Percentiles rank a stretch among this genome's conserved stretches.
Conservation (phyloP, 352 stramenopile species). For the Pythium monospermum region DNA sequence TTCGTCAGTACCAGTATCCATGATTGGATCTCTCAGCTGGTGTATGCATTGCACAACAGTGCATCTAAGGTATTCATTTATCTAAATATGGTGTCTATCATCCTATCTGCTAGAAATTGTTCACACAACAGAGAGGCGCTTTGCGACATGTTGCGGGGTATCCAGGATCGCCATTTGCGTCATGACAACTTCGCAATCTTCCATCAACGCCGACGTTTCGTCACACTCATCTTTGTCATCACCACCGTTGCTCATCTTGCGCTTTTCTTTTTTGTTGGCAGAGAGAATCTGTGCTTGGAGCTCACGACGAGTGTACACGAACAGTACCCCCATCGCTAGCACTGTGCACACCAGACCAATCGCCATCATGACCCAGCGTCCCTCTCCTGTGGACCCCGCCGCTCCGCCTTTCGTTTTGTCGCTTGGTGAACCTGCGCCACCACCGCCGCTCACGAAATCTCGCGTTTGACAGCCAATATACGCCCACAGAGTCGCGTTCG, state of each 20-base stretch:
- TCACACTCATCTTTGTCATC: conserved; percentile 7
- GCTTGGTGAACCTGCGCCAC: too few species aligned
- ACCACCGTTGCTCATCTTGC: neutral
- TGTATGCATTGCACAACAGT: neutral
- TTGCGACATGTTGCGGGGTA: conserved; percentile 17
- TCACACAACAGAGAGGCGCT: conserved; percentile 14
- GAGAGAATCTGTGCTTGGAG: conserved; percentile 14
- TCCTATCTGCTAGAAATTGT: neutral
- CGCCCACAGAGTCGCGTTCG: conserved; percentile 54
- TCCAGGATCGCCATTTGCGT: conserved; percentile 10
- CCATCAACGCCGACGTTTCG: neutral
- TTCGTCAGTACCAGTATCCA: too few species aligned
- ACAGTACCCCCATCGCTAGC: conserved; percentile 21
- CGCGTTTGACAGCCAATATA: conserved; percentile 61
- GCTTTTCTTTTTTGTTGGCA: conserved; percentile 3
- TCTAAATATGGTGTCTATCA: neutral
- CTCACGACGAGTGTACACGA: conserved; percentile 25
- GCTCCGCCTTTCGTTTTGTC: conserved; percentile 9
- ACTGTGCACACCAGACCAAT: conserved; percentile 18
- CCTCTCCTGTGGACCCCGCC: neutral
- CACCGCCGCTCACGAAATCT: conserved; percentile 27
- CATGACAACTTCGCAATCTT: conserved; percentile 14
- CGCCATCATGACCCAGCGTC: conserved; percentile 19
- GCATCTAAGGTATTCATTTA: too few species aligned
- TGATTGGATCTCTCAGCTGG: too few species aligned